These are phyloP conservation scores for Colletotrichum abscissum DNA, from an alignment of 2,329 filamentous ascomycete species.

Conservation along the genomic window DNA sequence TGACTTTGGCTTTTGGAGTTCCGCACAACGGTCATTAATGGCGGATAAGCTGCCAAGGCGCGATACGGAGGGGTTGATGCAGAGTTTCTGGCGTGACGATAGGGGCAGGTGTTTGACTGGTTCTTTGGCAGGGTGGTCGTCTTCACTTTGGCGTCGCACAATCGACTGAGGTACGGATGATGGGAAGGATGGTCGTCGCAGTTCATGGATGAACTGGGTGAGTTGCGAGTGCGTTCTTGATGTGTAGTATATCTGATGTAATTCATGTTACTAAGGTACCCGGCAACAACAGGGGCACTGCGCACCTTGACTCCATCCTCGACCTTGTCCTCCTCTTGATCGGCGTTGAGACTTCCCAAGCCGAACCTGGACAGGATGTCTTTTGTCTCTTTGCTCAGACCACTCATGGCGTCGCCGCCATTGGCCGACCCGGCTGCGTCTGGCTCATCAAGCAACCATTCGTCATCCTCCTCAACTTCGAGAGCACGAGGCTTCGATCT, in stretches of 20 bases:
- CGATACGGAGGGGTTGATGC: constrained; percentile 87
- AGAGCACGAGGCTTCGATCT: constrained; percentile 35
- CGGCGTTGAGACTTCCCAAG: constrained; percentile 50
- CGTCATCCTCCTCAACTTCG: constrained; percentile 67
- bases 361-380: constrained; percentile 77
- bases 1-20: constrained; percentile 82
- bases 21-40: constrained; percentile 93
- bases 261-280: constrained; percentile 43
- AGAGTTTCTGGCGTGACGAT: constrained; percentile 87
- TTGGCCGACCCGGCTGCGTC: constrained; percentile 60
- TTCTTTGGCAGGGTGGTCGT: constrained; percentile 39
- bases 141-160: constrained; percentile 39
- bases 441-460: constrained; percentile 79
- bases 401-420: constrained; percentile 56
- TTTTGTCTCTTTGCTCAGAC: constrained; percentile 79
- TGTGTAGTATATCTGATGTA: constrained; percentile 81
- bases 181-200: constrained; percentile 82
- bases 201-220: constrained; percentile 86
- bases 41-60: constrained; percentile 77
- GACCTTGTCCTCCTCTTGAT: constrained; percentile 57
- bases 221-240: constrained; percentile 94
- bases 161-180: constrained; percentile 68
- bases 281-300: constrained; percentile 12
- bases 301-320: constrained; percentile 76
- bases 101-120: constrained; percentile 83